phyloP scores from a whole-genome alignment of 805 yeast genomes.

The Saccharomycopsis javanensis region DNA sequence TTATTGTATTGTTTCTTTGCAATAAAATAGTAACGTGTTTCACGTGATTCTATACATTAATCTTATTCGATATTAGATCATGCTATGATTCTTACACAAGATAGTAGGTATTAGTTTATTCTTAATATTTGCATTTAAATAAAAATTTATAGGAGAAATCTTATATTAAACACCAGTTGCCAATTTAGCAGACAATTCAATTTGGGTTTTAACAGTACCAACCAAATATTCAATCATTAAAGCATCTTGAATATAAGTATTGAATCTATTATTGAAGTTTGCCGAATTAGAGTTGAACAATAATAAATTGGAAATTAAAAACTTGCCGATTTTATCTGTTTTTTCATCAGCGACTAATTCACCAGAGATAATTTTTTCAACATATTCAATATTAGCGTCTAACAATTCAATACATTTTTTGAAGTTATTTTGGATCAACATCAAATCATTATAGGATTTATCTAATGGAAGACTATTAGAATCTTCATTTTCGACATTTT shows the following conservation, averaged over 20 bases:
- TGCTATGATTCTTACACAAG: not conserved
- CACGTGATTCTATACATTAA: not conserved
- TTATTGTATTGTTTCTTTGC: not conserved
- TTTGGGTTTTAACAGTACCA: constrained; percentile 74
- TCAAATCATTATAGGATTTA: constrained; percentile 33
- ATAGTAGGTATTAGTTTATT: too few species aligned
- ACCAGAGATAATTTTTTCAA: constrained; percentile 33
- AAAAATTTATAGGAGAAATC: too few species aligned
- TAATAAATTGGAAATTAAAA: constrained; percentile 48
- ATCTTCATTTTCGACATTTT: constrained; percentile 26
- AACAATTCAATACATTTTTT: constrained; percentile 37
- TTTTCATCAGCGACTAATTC: constrained; percentile 42
- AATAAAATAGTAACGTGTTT: not conserved
- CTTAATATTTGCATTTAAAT: too few species aligned
- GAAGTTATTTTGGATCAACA: constrained; percentile 38
- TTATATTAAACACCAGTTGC: constrained; percentile 31
- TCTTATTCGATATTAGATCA: not conserved
- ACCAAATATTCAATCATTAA: constrained; percentile 75
- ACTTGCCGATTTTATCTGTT: constrained; percentile 56
- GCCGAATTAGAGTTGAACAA: constrained; percentile 38
- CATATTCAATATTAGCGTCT: constrained; percentile 40
- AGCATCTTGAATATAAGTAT: constrained; percentile 68
- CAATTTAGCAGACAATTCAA: constrained; percentile 67
- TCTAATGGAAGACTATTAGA: constrained; percentile 26
- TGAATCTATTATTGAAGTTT: constrained; percentile 50